Conservation (phyloP, 495 filamentous ascomycete genomes). For the Trichocladium antarcticum region DNA sequence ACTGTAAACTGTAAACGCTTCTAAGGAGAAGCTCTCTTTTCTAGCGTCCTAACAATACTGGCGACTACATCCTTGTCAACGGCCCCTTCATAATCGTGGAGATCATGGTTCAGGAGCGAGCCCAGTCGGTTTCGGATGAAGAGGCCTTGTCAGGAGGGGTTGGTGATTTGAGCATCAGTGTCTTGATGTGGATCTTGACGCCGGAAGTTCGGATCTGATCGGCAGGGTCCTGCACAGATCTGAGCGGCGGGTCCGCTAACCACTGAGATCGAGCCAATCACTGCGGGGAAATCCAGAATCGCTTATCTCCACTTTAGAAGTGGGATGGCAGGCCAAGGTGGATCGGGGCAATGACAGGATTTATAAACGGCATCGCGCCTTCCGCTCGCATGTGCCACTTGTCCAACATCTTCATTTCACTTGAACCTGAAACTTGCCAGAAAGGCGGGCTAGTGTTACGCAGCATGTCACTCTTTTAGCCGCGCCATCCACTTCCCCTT, state of each 20-base stretch:
- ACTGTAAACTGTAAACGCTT: too few species aligned
- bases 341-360: background rate
- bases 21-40: too few species aligned
- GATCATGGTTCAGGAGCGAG: too few species aligned
- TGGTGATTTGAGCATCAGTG: background rate
- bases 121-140: too few species aligned
- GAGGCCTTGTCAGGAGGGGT: too few species aligned
- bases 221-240: background rate
- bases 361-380: constrained; percentile 1
- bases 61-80: too few species aligned
- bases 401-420: background rate
- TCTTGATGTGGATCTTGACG: background rate
- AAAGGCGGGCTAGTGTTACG: background rate
- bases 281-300: background rate
- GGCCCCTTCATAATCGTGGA: too few species aligned
- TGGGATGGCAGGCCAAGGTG: background rate
- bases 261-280: background rate
- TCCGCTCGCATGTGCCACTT: background rate
- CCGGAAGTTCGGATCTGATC: background rate
- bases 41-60: too few species aligned
- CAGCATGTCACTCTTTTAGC: background rate
- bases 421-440: background rate
- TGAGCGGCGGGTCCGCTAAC: background rate
- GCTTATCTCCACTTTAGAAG: background rate
- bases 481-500: too few species aligned